Evolutionary conservation across 495 filamentous ascomycete genomes (phyloP), one percentile per base, ranked within the genome.

Genomic region (Penicillium lagena): DNA sequence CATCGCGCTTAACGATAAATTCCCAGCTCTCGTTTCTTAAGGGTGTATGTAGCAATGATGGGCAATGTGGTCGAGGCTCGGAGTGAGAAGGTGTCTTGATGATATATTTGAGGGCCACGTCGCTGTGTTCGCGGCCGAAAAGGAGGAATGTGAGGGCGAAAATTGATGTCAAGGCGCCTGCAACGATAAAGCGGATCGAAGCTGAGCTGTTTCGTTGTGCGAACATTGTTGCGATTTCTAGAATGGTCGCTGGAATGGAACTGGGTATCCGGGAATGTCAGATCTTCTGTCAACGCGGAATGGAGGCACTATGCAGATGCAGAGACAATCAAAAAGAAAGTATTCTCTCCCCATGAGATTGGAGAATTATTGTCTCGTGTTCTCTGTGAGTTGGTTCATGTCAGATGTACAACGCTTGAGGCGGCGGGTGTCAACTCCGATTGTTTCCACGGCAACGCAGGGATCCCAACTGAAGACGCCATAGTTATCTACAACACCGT

Each of bases 181-280:
- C 54, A 39, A 51, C 63, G 7, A 71, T 28, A 44, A 62, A 64
- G 32, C 65, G 67, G 50, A 64, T 48, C 46, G 59, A 55, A 17
- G 60, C 45, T 22, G 22, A 22, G 6, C 6, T 22, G 22, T 22
- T 22, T 22, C 50, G 51, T 42, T 58, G 63, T 7, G 52, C 47
- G n/a, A 57, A 29, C 56, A 57, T 57, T 28, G 29, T 49, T 33
- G 22, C 22, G 22, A 22, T 22, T 22, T 46, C 51, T 36, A 35
- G 31, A 39, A 45, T 36, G 45, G 10, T 15, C 36, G 10, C 13
- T 48, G 39, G 29, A 27, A 33, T 13, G 22, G 17, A 17, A 17
- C 1, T 6, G 22, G 22, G 22, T 22, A 4, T 22, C 22, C 22
- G 4, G 22, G 22, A 22, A 22, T 22, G 22, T 22, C 22, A 22